These are phyloP conservation scores for Euryodendron excelsum DNA, from an alignment of 148 eudicot species.

Conservation along the genomic window DNA sequence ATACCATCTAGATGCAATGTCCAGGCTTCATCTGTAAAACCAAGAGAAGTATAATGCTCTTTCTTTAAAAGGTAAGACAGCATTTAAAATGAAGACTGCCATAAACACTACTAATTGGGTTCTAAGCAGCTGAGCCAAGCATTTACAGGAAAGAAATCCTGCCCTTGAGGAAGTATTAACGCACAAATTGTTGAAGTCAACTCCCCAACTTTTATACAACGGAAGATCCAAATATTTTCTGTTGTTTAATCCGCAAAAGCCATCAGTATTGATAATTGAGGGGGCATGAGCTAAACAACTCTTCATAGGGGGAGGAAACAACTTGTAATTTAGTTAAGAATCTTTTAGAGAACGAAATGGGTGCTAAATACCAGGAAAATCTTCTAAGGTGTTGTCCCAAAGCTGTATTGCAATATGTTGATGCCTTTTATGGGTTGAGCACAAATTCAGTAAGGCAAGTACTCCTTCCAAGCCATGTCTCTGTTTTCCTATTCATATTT, in stretches of 20 bases:
- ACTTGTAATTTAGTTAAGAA: neutral
- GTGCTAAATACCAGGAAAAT: neutral
- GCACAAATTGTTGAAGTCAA: neutral
- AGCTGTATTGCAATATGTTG: neutral
- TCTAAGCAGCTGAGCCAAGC: neutral
- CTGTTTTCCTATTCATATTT: neutral
- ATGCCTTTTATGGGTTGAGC: neutral
- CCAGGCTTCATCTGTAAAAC: conserved; percentile 53
- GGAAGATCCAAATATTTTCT: too few relatives aligned
- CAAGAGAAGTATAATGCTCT: conserved; percentile 10
- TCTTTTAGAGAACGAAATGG: neutral
- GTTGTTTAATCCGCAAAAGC: neutral
- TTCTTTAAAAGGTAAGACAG: neutral
- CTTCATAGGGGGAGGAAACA: neutral
- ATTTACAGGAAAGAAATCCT: neutral
- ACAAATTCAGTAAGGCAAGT: neutral
- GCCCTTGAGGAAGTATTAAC: conserved; percentile 3
- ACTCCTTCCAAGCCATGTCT: neutral
- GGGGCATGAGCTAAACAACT: neutral
- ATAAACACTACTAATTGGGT: neutral
- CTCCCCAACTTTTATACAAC: neutral
- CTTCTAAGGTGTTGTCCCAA: neutral
- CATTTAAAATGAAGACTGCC: neutral
- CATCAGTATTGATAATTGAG: neutral
- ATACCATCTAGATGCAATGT: conserved; percentile 51